Conservation (phyloP, 148 eudicot species). For the Vaccinium vitisidaea region DNA sequence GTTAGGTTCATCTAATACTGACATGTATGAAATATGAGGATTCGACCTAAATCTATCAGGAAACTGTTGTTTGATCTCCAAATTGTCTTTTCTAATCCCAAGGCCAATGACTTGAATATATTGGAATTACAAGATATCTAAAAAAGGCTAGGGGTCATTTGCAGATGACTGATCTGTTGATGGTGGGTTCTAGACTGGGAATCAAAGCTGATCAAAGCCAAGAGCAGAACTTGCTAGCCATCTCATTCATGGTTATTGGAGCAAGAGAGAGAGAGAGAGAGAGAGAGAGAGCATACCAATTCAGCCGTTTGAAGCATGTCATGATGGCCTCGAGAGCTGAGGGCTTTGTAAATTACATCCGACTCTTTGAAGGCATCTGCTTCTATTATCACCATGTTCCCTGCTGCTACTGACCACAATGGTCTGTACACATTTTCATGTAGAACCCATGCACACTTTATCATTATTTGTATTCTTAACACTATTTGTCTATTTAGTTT, state of each 20-base stretch:
- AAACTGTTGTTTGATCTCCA: neutral
- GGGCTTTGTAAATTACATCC: conserved; percentile 85
- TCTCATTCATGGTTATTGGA: too few species aligned
- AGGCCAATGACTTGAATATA: neutral
- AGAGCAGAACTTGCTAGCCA: neutral
- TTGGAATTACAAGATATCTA: neutral
- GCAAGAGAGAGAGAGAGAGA: too few species aligned
- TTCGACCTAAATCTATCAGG: neutral
- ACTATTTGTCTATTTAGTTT: neutral
- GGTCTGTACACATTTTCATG: conserved; percentile 55
- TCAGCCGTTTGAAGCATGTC: conserved; percentile 97
- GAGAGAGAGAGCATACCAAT: conserved; percentile 46
- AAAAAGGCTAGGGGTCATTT: neutral
- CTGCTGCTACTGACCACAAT: conserved; percentile 96
- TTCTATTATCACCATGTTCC: conserved; percentile 88
- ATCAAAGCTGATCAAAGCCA: neutral
- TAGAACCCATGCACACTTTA: neutral
- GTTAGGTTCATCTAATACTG: neutral
- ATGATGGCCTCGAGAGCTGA: conserved; percentile 75
- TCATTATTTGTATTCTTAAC: neutral
- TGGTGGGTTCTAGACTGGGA: neutral
- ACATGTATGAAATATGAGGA: neutral
- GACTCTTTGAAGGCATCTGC: conserved; percentile 99
- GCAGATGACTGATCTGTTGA: neutral
- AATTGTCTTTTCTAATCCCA: neutral